These are phyloP conservation scores for Hordeum pubiflorum DNA, from an alignment of 202 grass and related monocot species.

Conservation along the genomic window DNA sequence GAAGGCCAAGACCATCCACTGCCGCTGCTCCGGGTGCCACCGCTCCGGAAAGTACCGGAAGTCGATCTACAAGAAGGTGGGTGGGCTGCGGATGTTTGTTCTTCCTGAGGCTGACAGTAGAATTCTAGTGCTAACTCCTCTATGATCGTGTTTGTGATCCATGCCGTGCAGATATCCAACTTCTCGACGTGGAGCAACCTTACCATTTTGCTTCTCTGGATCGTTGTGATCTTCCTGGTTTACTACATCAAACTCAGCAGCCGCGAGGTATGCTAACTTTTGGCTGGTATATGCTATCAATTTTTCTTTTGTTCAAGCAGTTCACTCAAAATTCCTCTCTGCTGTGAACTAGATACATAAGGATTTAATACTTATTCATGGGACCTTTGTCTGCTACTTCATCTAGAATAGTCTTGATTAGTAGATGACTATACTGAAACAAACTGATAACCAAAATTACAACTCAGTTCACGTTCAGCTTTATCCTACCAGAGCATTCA, in stretches of 20 bases:
- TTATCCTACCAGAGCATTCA: background rate
- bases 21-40: conserved; percentile 69
- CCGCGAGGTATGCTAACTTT: conserved; percentile 55
- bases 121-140: background rate
- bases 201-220: conserved; percentile 83
- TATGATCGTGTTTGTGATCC: background rate
- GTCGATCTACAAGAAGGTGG: conserved; percentile 93
- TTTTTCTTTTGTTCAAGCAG: background rate
- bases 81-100: background rate
- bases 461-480: background rate
- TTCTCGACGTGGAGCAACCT: conserved; percentile 91
- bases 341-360: background rate
- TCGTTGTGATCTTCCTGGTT: conserved; percentile 76
- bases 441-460: background rate
- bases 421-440: background rate
- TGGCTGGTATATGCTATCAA: background rate
- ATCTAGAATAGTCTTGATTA: background rate
- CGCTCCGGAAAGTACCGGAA: conserved; percentile 87
- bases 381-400: background rate
- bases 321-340: background rate
- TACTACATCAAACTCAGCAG: conserved; percentile 94
- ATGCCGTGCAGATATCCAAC: conserved; percentile 77
- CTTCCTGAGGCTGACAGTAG: background rate
- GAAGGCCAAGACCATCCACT: conserved; percentile 90
- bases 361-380: background rate